A percentile compares a stretch with the other conserved stretches of the same genome.
Conservation (phyloP, 306 rosid species). For the Herpetospermum pedunculosum region DNA sequence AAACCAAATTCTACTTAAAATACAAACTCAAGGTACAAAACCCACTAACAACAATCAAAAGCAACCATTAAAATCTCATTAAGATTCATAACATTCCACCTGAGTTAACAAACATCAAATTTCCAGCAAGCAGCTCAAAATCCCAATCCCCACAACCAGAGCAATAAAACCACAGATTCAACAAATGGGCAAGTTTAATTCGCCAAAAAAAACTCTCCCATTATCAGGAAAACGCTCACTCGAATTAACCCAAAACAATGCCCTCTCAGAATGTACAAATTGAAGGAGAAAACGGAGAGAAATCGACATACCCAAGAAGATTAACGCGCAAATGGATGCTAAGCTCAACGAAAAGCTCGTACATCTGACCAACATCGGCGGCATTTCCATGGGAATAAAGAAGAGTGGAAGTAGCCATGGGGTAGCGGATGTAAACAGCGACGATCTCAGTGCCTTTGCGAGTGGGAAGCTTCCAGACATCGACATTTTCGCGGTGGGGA, state of each 20-base stretch:
- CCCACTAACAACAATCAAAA: neutral
- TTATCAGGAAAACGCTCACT: no score
- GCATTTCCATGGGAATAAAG: slow-evolving; percentile 89
- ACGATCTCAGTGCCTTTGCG: slow-evolving; percentile 80
- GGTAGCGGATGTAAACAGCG: slow-evolving; percentile 61
- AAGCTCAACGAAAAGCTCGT: slow-evolving; percentile 66
- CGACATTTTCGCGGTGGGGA: slow-evolving; percentile 70
- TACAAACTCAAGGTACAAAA: neutral
- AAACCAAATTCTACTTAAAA: neutral
- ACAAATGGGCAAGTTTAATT: neutral
- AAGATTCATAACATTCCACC: neutral
- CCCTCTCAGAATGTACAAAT: neutral
- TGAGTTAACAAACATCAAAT: neutral
- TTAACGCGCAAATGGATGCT: slow-evolving; percentile 69
- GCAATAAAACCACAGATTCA: neutral
- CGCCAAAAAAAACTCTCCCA: no score
- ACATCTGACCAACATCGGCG: slow-evolving; percentile 83
- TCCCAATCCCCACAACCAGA: neutral
- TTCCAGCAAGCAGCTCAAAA: neutral
- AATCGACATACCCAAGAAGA: slow-evolving; percentile 45
- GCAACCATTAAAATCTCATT: neutral
- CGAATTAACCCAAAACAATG: no score
- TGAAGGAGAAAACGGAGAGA: neutral
- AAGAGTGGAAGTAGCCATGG: slow-evolving; percentile 62
- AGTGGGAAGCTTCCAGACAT: slow-evolving; percentile 52